A percentile compares a stretch with the other conserved stretches of the same genome.
Evolutionary conservation across 345 rosid genomes (phyloP).

Genomic region (Hibiscus trionum): DNA sequence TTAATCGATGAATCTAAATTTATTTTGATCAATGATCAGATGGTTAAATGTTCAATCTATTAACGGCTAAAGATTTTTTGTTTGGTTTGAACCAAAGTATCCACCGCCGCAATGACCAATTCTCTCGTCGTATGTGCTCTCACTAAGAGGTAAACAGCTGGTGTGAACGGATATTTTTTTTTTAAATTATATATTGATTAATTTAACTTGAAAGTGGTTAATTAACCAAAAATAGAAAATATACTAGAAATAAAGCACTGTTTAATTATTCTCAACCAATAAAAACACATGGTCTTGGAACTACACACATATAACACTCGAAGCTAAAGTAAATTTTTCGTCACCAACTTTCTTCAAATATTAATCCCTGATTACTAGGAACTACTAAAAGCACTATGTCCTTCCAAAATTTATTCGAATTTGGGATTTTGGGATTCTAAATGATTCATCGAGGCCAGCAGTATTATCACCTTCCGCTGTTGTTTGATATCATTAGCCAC

Average conservation of each 20-base stretch:
- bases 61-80: no score
- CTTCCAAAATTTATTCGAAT: conserved; percentile 15
- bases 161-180: no score
- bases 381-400: conserved; percentile 8
- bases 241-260: not conserved
- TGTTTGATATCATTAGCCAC: conserved; percentile 22
- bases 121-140: no score
- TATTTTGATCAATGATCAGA: no score
- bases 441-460: conserved; percentile 7
- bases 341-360: not conserved
- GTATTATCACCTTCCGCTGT: conserved; percentile 4
- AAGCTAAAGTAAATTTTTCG: conserved; percentile 8
- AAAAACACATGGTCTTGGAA: not conserved
- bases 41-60: no score
- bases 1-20: no score
- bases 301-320: conserved; percentile 15
- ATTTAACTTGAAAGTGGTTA: no score
- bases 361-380: conserved; percentile 10
- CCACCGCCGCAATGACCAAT: no score
- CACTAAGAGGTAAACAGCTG: no score
- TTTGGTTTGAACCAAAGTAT: no score
- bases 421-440: conserved; percentile 4
- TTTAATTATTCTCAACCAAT: conserved; percentile 13
- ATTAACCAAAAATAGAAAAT: no score
- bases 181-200: no score